A percentile compares a stretch with the other conserved stretches of the same genome.
Evolutionary conservation across 108 stramenopile genomes (phyloP).

Genomic region (Cyclotella choctawhatcheeana): DNA sequence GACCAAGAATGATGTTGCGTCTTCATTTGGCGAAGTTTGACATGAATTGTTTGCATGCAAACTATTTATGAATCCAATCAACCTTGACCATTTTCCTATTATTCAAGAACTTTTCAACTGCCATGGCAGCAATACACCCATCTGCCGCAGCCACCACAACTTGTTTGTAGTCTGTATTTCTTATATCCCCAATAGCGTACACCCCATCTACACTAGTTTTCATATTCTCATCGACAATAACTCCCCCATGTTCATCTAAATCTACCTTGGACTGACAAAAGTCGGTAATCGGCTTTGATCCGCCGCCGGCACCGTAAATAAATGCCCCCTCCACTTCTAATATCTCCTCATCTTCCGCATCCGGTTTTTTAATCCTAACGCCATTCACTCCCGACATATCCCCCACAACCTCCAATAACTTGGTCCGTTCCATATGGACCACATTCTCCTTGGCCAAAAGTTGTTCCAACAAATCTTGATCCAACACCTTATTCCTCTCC

Average conservation of each 20-base stretch:
- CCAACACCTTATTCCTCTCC: constrained; percentile 38
- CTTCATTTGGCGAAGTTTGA: too few species aligned
- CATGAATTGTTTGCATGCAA: too few species aligned
- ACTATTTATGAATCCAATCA: too few species aligned
- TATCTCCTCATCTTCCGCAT: constrained; percentile 18
- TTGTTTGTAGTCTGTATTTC: too few species aligned
- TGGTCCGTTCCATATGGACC: too few species aligned
- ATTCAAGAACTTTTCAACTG: too few species aligned
- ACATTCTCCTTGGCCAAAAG: constrained; percentile 45
- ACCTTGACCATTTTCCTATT: too few species aligned
- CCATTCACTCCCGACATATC: constrained; percentile 58
- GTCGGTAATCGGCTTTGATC: constrained; percentile 72
- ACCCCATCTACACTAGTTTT: constrained; percentile 39
- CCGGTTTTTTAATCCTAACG: constrained; percentile 31
- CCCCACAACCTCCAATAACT: constrained; percentile 52
- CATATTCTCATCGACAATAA: constrained; percentile 62
- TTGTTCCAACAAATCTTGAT: constrained; percentile 32
- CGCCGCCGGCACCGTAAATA: constrained; percentile 63
- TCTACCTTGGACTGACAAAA: constrained; percentile 53
- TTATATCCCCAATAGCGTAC: too few species aligned
- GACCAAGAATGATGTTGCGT: too few species aligned
- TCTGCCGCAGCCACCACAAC: too few species aligned
- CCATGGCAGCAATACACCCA: too few species aligned
- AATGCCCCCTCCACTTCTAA: constrained; percentile 65
- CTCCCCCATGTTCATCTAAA: constrained; percentile 58